These are phyloP conservation scores for Tricholoma flavovirens DNA, from an alignment of 768 basidiomycete genomes.

Conservation along the genomic window DNA sequence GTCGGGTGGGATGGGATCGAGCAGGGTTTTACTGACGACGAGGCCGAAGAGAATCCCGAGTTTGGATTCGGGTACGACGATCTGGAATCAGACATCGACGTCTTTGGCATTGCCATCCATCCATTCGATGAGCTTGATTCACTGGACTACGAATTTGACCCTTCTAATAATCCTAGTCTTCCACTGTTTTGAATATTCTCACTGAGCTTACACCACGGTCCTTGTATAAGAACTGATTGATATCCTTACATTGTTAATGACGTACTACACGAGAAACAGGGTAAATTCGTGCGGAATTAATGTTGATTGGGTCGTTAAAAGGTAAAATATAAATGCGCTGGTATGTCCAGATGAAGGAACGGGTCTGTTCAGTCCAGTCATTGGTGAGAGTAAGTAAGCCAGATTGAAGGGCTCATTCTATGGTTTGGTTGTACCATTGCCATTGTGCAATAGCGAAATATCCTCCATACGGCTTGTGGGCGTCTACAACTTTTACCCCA, in stretches of 20 bases:
- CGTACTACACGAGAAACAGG: neutral
- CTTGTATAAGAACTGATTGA: neutral
- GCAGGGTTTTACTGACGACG: constrained; percentile 18
- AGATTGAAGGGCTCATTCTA: neutral
- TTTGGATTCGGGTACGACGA: constrained; percentile 12
- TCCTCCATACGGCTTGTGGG: neutral
- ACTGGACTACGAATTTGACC: neutral
- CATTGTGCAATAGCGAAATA: neutral
- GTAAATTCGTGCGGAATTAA: too few relatives aligned
- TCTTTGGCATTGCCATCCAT: neutral
- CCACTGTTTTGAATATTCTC: neutral
- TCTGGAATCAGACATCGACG: constrained; percentile 6
- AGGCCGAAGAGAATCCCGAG: constrained; percentile 6
- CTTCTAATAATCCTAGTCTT: neutral
- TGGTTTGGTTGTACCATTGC: neutral
- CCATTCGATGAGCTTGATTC: neutral
- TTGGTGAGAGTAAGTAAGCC: neutral
- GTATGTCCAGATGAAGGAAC: neutral
- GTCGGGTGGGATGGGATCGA: constrained; percentile 32
- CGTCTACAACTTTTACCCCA: neutral
- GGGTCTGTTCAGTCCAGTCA: too few relatives aligned
- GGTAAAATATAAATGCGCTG: too few relatives aligned
- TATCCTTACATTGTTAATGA: neutral
- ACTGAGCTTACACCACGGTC: neutral
- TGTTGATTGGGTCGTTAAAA: too few relatives aligned